These are phyloP conservation scores for Nemania abortiva DNA, from an alignment of 2,329 filamentous ascomycete genomes.

Conservation along the genomic window DNA sequence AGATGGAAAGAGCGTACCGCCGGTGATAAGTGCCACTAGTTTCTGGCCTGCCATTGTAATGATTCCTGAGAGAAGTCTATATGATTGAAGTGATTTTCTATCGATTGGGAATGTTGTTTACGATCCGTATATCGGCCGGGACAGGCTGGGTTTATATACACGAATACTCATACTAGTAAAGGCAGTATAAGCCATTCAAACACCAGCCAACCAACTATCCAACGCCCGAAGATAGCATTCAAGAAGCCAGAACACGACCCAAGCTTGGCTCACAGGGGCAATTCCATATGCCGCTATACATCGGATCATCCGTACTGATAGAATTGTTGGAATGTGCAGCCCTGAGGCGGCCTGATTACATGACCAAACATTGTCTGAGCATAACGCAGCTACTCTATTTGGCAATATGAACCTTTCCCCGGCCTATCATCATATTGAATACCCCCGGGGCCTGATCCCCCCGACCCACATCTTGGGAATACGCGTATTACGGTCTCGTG, in stretches of 20 bases:
- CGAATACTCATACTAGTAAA: background rate
- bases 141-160: background rate
- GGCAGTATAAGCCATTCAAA: no score
- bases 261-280: no score
- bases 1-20: constrained; percentile 3
- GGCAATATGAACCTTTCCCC: background rate
- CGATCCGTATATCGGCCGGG: background rate
- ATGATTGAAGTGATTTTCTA: background rate
- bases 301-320: no score
- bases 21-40: constrained; percentile 11
- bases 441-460: background rate
- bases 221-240: no score
- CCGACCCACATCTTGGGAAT: constrained; percentile 17
- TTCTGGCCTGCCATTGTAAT: constrained; percentile 14
- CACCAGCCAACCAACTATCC: no score
- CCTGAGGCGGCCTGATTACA: background rate
- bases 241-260: no score
- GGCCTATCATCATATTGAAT: background rate
- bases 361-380: background rate
- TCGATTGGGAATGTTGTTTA: background rate
- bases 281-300: no score
- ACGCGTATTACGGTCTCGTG: constrained; percentile 25
- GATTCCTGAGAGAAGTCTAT: background rate
- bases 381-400: background rate
- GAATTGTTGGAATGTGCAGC: background rate